Base-by-base conservation (phyloP, 768 basidiomycete species). In the Amanita subjunquillea region DNA sequence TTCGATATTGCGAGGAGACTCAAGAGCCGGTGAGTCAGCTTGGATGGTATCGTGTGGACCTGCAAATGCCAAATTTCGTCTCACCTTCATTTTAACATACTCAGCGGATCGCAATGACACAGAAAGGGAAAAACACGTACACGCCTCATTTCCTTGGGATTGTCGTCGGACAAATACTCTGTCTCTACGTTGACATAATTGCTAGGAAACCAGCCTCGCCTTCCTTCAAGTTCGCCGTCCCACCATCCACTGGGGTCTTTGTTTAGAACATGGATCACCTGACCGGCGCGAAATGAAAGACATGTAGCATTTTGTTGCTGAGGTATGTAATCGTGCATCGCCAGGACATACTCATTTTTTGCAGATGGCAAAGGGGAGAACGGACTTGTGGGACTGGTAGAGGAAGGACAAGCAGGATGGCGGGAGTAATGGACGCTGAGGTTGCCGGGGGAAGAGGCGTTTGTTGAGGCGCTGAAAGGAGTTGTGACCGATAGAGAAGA, bases 151-250 rank as follows among this genome's bases (percentile, higher is more conserved):
- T 32, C 34, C n/a, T 36, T 43, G 27, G 51, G 8, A 20, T 25
- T 46, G 15, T 53, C 51, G 34, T 53, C 42, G 12, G 41, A 53
- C 34, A 34, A n/a, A 27, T 52, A 52, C 10, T 42, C 51, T 23
- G 43, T 71, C 57, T 85, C 83, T 13, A 77, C 70, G 58, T 82
- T 85, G 57, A 91, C 88, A 69, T 96, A 98, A 68, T 98, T 99
- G 61, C 91, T 93, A 17, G 96, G 96, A 68, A 98, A 98, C 96
- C 96, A 99, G 10, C 96, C 96, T 60, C 94, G 72, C 55, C 83
- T 71, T 2, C 83, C 87, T 34, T 91, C 87, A 15, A 95, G 66
- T 67, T 98, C 92, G 8, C 96, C 96, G 63, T 99, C 94, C 95
- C 95, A 98, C 96, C 96, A 98, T 0, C 96, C 96, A 59, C 85